phyloP scores from a whole-genome alignment of 106 monocot species.

The Allium cepa region DNA sequence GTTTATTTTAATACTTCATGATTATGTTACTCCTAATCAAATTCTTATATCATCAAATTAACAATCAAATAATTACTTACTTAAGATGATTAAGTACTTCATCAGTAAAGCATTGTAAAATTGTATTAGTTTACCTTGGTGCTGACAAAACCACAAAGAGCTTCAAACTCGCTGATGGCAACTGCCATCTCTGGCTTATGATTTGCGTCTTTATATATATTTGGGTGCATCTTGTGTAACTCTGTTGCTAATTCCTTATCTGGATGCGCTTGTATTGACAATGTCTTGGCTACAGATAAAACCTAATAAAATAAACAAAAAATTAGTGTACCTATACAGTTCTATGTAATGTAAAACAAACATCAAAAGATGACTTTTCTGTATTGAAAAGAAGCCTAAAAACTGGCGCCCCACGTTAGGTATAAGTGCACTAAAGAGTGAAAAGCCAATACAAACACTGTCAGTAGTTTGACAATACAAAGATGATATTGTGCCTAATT shows the following conservation, averaged over 20 bases:
- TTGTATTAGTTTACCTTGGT: constrained; percentile 32
- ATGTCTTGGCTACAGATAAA: constrained; percentile 82
- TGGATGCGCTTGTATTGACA: constrained; percentile 94
- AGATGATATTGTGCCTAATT: no score
- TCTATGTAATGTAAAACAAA: neutral
- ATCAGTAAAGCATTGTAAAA: neutral
- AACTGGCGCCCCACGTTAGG: neutral
- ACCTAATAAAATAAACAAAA: constrained; percentile 28
- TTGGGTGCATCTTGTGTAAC: constrained; percentile 55
- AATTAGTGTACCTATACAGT: neutral
- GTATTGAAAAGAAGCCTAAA: neutral
- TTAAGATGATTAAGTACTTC: neutral
- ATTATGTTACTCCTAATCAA: neutral
- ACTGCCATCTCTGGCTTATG: constrained; percentile 98
- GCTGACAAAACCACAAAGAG: constrained; percentile 68
- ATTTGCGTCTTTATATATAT: constrained; percentile 76
- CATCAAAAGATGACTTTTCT: neutral
- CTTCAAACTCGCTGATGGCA: constrained; percentile 82
- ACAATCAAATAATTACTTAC: neutral
- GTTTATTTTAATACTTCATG: neutral
- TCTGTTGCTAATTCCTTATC: constrained; percentile 66
- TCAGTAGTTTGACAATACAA: no score
- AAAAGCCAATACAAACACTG: no score
- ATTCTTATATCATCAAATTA: neutral
- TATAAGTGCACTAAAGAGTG: no score